phyloP scores from a whole-genome alignment of 1,284 basidiomycete genomes.

The Trametes hirsuta region DNA sequence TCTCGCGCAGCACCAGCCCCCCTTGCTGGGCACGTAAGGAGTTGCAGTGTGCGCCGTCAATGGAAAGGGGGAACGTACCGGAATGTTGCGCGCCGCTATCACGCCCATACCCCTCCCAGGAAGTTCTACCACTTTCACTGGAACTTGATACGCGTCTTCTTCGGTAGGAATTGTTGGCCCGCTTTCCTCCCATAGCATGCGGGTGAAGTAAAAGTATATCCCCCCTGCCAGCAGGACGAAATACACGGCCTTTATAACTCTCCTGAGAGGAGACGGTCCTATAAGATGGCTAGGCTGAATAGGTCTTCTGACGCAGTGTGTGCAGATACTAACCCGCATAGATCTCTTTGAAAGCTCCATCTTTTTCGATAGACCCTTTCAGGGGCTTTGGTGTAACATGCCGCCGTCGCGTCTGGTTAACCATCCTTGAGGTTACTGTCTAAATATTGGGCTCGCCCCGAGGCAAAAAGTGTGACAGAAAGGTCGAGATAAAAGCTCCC shows the following conservation, averaged over 20 bases:
- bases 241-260: not conserved
- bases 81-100: conserved; percentile 42
- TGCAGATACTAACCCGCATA: not conserved
- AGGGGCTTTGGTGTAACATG: not conserved
- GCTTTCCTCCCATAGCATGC: conserved; percentile 1
- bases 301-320: not conserved
- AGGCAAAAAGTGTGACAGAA: not conserved
- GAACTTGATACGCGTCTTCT: conserved; percentile 10
- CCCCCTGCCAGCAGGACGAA: conserved; percentile 10
- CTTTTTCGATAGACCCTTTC: not conserved
- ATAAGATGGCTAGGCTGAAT: no score
- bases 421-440: not conserved
- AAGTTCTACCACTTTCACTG: conserved; percentile 38
- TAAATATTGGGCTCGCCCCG: not conserved
- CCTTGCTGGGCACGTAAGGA: conserved; percentile 46
- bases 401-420: conserved; percentile 1
- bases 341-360: not conserved
- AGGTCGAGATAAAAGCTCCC: no score
- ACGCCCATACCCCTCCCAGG: conserved; percentile 46
- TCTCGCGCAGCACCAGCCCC: conserved; percentile 56
- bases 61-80: conserved; percentile 28
- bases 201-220: conserved; percentile 7
- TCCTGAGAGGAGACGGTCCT: not conserved
- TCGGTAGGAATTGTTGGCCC: not conserved
- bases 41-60: not conserved